These are phyloP conservation scores for Aspergillus fructus DNA, from an alignment of 2,329 filamentous ascomycete species.

Conservation along the genomic window DNA sequence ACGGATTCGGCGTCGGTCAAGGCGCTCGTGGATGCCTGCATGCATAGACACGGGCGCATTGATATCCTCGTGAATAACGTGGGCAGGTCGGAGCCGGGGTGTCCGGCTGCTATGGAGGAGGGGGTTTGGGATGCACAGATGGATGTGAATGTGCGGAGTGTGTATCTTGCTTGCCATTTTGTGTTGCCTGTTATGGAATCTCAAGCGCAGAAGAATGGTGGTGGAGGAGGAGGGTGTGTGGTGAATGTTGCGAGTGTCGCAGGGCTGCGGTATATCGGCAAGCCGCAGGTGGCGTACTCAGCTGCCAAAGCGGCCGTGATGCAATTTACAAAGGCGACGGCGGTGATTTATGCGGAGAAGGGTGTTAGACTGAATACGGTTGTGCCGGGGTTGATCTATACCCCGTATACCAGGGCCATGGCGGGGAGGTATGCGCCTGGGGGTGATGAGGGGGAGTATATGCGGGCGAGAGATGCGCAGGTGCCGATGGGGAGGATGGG, in stretches of 20 bases:
- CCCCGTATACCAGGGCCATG: background rate
- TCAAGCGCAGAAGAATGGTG: slow-evolving; percentile 5
- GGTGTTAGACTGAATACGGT: slow-evolving; percentile 49
- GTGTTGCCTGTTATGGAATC: slow-evolving; percentile 25
- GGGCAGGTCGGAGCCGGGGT: slow-evolving; percentile 55
- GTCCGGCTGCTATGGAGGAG: slow-evolving; percentile 50
- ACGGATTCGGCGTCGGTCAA: slow-evolving; percentile 55
- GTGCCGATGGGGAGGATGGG: slow-evolving; percentile 36
- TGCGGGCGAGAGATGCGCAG: slow-evolving; percentile 22
- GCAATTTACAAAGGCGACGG: slow-evolving; percentile 52
- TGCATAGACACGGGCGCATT: slow-evolving; percentile 54
- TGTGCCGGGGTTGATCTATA: background rate
- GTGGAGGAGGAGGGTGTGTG: slow-evolving; percentile 37
- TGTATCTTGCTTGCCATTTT: slow-evolving; percentile 53
- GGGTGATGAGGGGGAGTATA: slow-evolving; percentile 48
- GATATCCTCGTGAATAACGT: slow-evolving; percentile 64
- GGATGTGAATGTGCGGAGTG: slow-evolving; percentile 56
- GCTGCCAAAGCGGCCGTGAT: slow-evolving; percentile 53
- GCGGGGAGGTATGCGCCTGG: slow-evolving; percentile 49
- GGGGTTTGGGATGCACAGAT: slow-evolving; percentile 54
- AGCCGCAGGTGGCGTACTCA: slow-evolving; percentile 53
- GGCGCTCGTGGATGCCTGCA: slow-evolving; percentile 51
- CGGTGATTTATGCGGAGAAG: slow-evolving; percentile 42
- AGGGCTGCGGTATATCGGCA: slow-evolving; percentile 39
- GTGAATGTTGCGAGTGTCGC: slow-evolving; percentile 54